Conservation (phyloP, 1,139 yeast species). For the Arxiozyma bovina region DNA sequence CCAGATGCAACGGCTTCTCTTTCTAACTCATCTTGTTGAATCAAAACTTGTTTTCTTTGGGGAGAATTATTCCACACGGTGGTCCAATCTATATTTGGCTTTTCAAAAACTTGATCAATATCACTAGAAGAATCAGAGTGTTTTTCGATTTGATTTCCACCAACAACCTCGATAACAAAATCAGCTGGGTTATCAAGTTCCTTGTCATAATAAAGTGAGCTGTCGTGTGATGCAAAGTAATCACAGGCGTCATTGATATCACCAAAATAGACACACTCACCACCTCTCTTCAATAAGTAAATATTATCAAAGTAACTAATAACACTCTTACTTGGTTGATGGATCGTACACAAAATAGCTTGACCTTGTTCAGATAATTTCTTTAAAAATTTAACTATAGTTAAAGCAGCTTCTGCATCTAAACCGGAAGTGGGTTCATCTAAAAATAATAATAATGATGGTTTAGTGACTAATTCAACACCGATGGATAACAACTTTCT, state of each 20-base stretch:
- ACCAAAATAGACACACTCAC: conserved; percentile 39
- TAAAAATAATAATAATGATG: conserved; percentile 38
- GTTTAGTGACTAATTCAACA: conserved; percentile 42
- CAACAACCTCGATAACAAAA: conserved; percentile 48
- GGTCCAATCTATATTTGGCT: conserved; percentile 37
- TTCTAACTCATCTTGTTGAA: conserved; percentile 26
- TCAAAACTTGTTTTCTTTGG: conserved; percentile 23
- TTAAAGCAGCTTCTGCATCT: conserved; percentile 43
- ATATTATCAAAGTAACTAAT: conserved; percentile 37
- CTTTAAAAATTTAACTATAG: conserved; percentile 37
- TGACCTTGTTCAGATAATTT: conserved; percentile 40
- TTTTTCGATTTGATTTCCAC: conserved; percentile 19
- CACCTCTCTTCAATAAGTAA: conserved; percentile 35
- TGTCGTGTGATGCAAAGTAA: conserved; percentile 30
- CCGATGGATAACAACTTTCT: conserved; percentile 45
- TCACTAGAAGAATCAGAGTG: conserved; percentile 4
- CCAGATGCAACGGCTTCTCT: conserved; percentile 14
- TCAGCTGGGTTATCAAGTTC: conserved; percentile 50
- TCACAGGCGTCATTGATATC: conserved; percentile 35
- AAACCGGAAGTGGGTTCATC: conserved; percentile 45
- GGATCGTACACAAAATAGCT: conserved; percentile 41
- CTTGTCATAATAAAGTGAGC: conserved; percentile 12
- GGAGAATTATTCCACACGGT: conserved; percentile 39
- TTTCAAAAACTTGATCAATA: conserved; percentile 41
- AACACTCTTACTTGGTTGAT: conserved; percentile 34